These are phyloP conservation scores for Chaetomiaceae sp. DNA, from an alignment of 2,329 filamentous ascomycete species.

Conservation along the genomic window DNA sequence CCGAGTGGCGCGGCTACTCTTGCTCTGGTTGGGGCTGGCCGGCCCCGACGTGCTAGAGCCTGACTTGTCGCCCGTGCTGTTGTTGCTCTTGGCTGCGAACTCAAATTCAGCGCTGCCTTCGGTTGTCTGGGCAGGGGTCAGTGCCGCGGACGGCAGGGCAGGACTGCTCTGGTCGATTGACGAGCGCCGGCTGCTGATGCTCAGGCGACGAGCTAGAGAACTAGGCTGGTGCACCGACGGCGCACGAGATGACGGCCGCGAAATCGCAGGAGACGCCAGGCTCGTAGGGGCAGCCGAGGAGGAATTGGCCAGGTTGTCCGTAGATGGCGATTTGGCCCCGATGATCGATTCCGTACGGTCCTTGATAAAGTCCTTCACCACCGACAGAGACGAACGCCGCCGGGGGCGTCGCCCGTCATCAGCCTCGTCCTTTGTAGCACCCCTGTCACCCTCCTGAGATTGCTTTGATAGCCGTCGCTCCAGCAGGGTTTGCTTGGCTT, in stretches of 20 bases:
- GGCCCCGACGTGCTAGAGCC: slow-evolving; percentile 18
- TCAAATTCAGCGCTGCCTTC: slow-evolving; percentile 45
- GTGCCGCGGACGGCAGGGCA: slow-evolving; percentile 29
- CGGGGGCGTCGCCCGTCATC: slow-evolving; percentile 29
- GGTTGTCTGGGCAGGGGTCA: slow-evolving; percentile 41
- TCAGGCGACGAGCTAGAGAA: slow-evolving; percentile 58
- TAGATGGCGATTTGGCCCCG: slow-evolving; percentile 41
- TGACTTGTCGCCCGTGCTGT: slow-evolving; percentile 20
- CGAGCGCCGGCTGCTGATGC: slow-evolving; percentile 58
- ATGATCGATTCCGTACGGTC: slow-evolving; percentile 50
- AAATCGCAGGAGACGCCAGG: slow-evolving; percentile 26
- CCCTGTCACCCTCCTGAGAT: slow-evolving; percentile 33
- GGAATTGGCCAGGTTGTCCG: slow-evolving; percentile 37
- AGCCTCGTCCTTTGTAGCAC: slow-evolving; percentile 28
- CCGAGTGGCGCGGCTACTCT: slow-evolving; percentile 48
- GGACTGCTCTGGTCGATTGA: slow-evolving; percentile 46
- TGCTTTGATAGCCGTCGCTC: slow-evolving; percentile 45
- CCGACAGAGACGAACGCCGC: slow-evolving; percentile 55
- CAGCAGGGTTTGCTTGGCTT: slow-evolving; percentile 41
- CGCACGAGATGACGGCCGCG: slow-evolving; percentile 45
- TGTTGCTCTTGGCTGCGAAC: slow-evolving; percentile 43
- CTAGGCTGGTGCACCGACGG: slow-evolving; percentile 45
- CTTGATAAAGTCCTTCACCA: slow-evolving; percentile 59
- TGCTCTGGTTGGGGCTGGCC: slow-evolving; percentile 38
- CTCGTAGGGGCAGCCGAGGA: slow-evolving; percentile 21